Evolutionary conservation across 352 stramenopile species (phyloP), one percentile per base, ranked within the genome.

Genomic region (Phytopythium helicoides): DNA sequence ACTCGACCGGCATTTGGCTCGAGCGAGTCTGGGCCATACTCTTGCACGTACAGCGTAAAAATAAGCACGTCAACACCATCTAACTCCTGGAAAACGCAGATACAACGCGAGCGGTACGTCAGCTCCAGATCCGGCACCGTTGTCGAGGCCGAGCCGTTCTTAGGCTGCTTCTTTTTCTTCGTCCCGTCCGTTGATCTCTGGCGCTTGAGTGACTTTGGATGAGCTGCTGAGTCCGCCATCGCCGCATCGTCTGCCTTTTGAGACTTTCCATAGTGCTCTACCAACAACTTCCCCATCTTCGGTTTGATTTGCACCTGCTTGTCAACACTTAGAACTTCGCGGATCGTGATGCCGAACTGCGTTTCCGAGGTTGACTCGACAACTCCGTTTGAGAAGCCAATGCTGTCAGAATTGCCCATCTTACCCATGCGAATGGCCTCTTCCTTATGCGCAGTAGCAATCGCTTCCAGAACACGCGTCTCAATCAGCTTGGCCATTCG

Each of bases 61-160:
- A 96, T 91, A 14, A 94, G 53, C 6, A 96, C 86, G 63, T 96
- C 87, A 4, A 94, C 82, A 18, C 87, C 85, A 51, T 95, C 83
- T 23, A 94, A 68, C 56, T 94, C 82, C 68, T 96, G 87, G 52
- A 96, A 96, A 21, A 96, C 83, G 34, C 81, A 94, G 54, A 96
- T 94, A 47, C 85, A 94, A n/a, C 83, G 83, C 11, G 86, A 92
- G 6, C 83, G 75, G 62, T 95, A 95, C 49, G 85, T 93, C 31
- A 95, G 47, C 49, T 92, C 77, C 25, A 95, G 60, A 21, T 71
- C 76, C 31, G 69, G 59, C 2, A 53, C 40, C 23, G 64, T 28
- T 15, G 62, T 23, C 50, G 52, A 19, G 44, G 52, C 31, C 22
- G 41, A 23, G 7, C 41, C 36, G 34, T 58, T 65, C 50, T 63